phyloP scores from a whole-genome alignment of 768 basidiomycete species.

The Gymnopilus dilepis region DNA sequence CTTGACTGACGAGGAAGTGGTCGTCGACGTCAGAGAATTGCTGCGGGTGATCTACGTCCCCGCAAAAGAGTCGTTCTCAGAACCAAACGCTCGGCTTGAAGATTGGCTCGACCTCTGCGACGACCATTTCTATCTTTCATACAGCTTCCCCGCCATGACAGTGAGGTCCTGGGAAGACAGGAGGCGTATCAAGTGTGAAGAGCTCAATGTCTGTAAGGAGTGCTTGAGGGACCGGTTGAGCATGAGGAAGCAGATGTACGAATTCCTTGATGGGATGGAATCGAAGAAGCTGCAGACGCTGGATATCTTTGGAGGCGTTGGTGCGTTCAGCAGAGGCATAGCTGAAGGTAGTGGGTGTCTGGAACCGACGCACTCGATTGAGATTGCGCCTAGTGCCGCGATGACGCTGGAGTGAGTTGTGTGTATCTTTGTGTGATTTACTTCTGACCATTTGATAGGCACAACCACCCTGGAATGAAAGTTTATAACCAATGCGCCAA shows the following conservation, averaged over 20 bases:
- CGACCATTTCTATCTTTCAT: constrained; percentile 62
- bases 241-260: constrained; percentile 31
- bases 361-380: constrained; percentile 67
- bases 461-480: constrained; percentile 54
- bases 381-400: constrained; percentile 79
- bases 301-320: constrained; percentile 58
- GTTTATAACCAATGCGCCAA: constrained; percentile 81
- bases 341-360: constrained; percentile 56
- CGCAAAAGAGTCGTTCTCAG: constrained; percentile 37
- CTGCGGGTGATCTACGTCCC: constrained; percentile 56
- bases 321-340: constrained; percentile 68
- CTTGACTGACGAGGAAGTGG: constrained; percentile 51
- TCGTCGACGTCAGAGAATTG: constrained; percentile 42
- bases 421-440: background rate
- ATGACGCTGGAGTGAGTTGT: constrained; percentile 59
- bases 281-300: constrained; percentile 37
- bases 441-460: constrained; percentile 36
- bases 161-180: constrained; percentile 44
- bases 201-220: constrained; percentile 49
- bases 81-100: constrained; percentile 33
- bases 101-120: constrained; percentile 59
- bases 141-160: constrained; percentile 49
- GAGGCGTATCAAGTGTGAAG: constrained; percentile 33
- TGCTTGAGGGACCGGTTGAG: constrained; percentile 46
- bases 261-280: constrained; percentile 39